A percentile compares a stretch with the other conserved stretches of the same genome.
Conservation (phyloP, 2,329 filamentous ascomycete species). For the Neonectria punicea region DNA sequence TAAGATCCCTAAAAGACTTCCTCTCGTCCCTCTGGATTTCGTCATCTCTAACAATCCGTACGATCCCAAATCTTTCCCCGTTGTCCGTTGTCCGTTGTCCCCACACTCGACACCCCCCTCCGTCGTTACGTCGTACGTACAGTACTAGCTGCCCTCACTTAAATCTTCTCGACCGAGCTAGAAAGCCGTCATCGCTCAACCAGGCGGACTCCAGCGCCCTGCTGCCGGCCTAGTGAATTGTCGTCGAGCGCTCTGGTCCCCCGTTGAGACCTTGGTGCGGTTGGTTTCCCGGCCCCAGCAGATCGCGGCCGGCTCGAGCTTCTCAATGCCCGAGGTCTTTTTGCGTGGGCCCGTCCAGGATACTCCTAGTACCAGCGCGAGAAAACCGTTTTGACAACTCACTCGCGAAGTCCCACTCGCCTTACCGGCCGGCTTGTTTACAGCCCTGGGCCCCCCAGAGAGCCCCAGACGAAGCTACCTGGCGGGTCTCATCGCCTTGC, state of each 20-base stretch:
- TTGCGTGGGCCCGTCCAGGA: constrained; percentile 52
- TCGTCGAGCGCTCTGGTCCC: constrained; percentile 36
- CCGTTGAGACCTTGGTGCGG: constrained; percentile 54
- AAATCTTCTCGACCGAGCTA: constrained; percentile 37
- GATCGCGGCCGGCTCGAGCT: constrained; percentile 54
- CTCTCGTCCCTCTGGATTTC: constrained; percentile 36
- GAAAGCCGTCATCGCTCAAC: constrained; percentile 39
- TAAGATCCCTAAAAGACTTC: constrained; percentile 39
- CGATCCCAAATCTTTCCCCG: constrained; percentile 35
- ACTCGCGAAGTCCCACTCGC: constrained; percentile 45
- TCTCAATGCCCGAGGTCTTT: constrained; percentile 52
- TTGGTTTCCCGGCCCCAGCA: constrained; percentile 50
- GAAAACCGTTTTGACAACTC: constrained; percentile 51
- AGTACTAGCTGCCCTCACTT: constrained; percentile 34
- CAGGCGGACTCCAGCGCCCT: constrained; percentile 40
- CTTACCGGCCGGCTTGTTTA: constrained; percentile 29
- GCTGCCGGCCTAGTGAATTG: constrained; percentile 34
- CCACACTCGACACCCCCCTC: constrained; percentile 27
- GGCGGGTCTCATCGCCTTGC: constrained; percentile 41
- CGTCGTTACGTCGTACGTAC: constrained; percentile 8
- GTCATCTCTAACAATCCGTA: constrained; percentile 32
- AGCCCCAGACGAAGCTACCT: constrained; percentile 44
- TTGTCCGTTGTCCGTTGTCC: constrained; percentile 28
- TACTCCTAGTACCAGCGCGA: constrained; percentile 54
- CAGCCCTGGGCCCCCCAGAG: constrained; percentile 33